These are phyloP conservation scores for Orobanche coerulescens DNA, from an alignment of 257 asterid species.

Conservation along the genomic window DNA sequence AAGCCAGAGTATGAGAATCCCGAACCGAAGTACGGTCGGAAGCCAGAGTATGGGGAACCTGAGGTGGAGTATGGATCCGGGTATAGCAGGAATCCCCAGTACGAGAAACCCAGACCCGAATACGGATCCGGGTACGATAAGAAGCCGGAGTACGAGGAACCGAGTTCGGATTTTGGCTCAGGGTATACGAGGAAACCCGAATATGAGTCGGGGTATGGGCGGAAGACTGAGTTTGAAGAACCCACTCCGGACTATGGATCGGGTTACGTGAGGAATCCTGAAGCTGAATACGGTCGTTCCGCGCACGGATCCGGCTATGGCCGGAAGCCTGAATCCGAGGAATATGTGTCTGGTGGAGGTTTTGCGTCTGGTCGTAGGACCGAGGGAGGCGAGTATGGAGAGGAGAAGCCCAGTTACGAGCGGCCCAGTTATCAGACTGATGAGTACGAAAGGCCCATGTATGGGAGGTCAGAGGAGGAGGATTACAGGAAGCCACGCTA, in stretches of 20 bases:
- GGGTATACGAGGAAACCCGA: slow-evolving; percentile 24
- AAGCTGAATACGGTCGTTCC: slow-evolving; percentile 25
- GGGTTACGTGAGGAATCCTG: slow-evolving; percentile 29
- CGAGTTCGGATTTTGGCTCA: too few species aligned
- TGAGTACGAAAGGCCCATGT: slow-evolving; percentile 48
- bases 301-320: slow-evolving; percentile 34
- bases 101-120: slow-evolving; percentile 22
- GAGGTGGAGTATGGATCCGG: too few species aligned
- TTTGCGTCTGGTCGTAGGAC: slow-evolving; percentile 25
- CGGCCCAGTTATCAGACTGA: slow-evolving; percentile 29
- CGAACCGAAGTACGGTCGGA: slow-evolving; percentile 16
- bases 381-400: slow-evolving; percentile 25
- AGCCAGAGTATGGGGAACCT: slow-evolving; percentile 22
- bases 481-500: slow-evolving; percentile 44
- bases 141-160: slow-evolving; percentile 18
- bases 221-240: slow-evolving; percentile 23
- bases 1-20: slow-evolving; percentile 25
- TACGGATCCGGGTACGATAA: slow-evolving; percentile 30
- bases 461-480: slow-evolving; percentile 60
- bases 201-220: slow-evolving; percentile 28
- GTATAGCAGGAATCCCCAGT: slow-evolving; percentile 24
- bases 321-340: slow-evolving; percentile 24
- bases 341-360: slow-evolving; percentile 26
- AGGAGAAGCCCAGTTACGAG: slow-evolving; percentile 36
- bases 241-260: slow-evolving; percentile 25